phyloP scores from a whole-genome alignment of 2,329 filamentous ascomycete species.

The Meredithiella fracta region DNA sequence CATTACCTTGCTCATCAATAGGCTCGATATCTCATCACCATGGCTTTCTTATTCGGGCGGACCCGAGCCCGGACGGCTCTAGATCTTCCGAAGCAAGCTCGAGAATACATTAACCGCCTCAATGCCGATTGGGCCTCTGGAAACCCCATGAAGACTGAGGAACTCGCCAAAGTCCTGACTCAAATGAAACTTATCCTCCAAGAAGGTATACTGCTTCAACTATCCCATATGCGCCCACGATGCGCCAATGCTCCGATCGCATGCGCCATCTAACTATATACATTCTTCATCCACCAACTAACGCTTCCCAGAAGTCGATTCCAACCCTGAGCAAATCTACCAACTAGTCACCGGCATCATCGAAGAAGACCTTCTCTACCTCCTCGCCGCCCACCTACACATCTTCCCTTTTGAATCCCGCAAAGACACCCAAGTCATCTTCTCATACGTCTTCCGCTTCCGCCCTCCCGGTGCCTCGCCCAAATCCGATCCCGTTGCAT shows the following conservation, averaged over 20 bases:
- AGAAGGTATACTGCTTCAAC: slow-evolving; percentile 48
- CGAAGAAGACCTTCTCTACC: slow-evolving; percentile 73
- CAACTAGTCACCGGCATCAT: slow-evolving; percentile 72
- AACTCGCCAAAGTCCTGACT: slow-evolving; percentile 66
- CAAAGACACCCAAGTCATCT: slow-evolving; percentile 90
- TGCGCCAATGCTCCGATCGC: background rate
- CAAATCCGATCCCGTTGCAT: slow-evolving; percentile 61
- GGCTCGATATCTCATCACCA: slow-evolving; percentile 16
- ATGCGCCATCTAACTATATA: no score
- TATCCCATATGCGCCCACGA: background rate
- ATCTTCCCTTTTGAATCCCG: slow-evolving; percentile 86
- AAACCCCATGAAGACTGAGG: slow-evolving; percentile 48
- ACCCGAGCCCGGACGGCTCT: slow-evolving; percentile 33
- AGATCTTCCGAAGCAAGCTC: slow-evolving; percentile 38
- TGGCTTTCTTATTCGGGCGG: slow-evolving; percentile 42
- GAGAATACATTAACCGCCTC: slow-evolving; percentile 15
- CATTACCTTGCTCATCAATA: background rate
- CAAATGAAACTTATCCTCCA: slow-evolving; percentile 91
- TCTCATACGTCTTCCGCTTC: slow-evolving; percentile 88
- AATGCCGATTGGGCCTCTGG: slow-evolving; percentile 16
- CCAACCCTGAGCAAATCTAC: slow-evolving; percentile 72
- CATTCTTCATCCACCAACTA: background rate
- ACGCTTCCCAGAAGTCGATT: slow-evolving; percentile 52
- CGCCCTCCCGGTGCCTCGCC: slow-evolving; percentile 51
- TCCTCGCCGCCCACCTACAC: slow-evolving; percentile 68